A percentile compares a stretch with the other conserved stretches of the same genome.
These are phyloP conservation scores for Kluyveromyces sp. DNA, from an alignment of 1,139 yeast species.

Conservation along the genomic window DNA sequence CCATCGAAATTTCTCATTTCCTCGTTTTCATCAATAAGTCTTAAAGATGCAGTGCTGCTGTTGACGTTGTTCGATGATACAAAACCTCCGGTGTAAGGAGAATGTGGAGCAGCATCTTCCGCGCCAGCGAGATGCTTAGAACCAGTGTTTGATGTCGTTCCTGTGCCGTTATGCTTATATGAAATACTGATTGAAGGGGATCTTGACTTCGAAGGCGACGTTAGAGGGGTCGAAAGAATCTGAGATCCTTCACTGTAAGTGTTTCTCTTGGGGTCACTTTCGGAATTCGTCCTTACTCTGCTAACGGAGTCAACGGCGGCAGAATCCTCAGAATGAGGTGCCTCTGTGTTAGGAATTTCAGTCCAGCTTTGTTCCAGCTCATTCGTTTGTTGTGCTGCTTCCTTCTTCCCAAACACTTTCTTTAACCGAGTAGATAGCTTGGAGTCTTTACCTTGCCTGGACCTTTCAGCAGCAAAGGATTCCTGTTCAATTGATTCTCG, in stretches of 20 bases:
- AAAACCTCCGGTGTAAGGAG: background rate
- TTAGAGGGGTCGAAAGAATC: constrained; percentile 2
- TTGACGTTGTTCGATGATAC: constrained; percentile 8
- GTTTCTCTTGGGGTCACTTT: constrained; percentile 3
- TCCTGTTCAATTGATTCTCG: constrained; percentile 6
- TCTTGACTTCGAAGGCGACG: constrained; percentile 5
- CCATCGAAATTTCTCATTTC: constrained; percentile 22
- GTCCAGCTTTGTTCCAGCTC: background rate
- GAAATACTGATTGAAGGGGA: background rate
- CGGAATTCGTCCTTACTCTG: constrained; percentile 4
- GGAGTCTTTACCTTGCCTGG: background rate
- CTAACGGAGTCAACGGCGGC: background rate
- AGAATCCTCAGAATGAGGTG: background rate
- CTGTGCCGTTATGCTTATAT: background rate
- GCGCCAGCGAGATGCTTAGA: background rate
- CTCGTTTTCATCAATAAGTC: constrained; percentile 29
- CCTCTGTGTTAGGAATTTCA: background rate
- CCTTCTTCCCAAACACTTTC: constrained; percentile 6
- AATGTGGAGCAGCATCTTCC: background rate
- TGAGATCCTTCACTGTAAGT: constrained; percentile 6
- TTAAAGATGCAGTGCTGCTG: constrained; percentile 24
- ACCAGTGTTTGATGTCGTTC: background rate
- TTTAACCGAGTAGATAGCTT: constrained; percentile 4
- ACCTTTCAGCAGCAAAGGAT: background rate
- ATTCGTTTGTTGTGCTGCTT: background rate